These are phyloP conservation scores for Metarhizium robertsii DNA, from an alignment of 2,329 filamentous ascomycete species.

Conservation along the genomic window DNA sequence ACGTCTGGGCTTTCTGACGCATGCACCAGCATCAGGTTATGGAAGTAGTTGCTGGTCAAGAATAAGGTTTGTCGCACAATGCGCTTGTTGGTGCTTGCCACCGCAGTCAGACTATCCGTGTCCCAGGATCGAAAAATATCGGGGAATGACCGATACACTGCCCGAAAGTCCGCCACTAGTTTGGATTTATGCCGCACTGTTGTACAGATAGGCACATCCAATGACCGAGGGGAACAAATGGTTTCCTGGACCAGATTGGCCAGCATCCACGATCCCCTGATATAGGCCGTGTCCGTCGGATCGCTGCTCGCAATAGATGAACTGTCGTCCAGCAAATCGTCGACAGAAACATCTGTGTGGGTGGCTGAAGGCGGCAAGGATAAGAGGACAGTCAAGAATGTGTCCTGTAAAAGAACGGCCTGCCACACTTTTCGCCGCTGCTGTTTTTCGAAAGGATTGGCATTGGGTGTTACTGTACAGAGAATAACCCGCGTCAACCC, in stretches of 20 bases:
- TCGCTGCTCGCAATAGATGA: conserved; percentile 47
- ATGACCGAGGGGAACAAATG: conserved; percentile 64
- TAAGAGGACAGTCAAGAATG: conserved; percentile 68
- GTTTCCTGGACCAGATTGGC: conserved; percentile 71
- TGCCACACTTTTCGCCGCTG: conserved; percentile 75
- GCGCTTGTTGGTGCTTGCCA: conserved; percentile 52
- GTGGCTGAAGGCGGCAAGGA: conserved; percentile 70
- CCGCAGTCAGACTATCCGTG: conserved; percentile 44
- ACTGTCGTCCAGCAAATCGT: conserved; percentile 59
- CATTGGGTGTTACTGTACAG: conserved; percentile 48
- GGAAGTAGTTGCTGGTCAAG: conserved; percentile 72
- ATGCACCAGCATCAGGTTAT: conserved; percentile 73
- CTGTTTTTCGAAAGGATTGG: conserved; percentile 64
- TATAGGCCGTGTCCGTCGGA: conserved; percentile 60
- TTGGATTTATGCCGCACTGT: conserved; percentile 61
- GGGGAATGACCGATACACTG: conserved; percentile 65
- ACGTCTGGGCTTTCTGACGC: conserved; percentile 58
- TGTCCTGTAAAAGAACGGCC: conserved; percentile 71
- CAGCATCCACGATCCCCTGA: conserved; percentile 68
- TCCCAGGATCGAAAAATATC: conserved; percentile 62
- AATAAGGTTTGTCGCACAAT: conserved; percentile 68
- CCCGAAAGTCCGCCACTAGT: conserved; percentile 59
- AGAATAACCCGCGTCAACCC: background rate
- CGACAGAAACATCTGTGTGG: conserved; percentile 69
- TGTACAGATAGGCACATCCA: conserved; percentile 62